Percentiles rank a stretch among this genome's conserved stretches.
Evolutionary conservation across 148 eudicot genomes (phyloP).

Genomic region (Rhododendron simsii): DNA sequence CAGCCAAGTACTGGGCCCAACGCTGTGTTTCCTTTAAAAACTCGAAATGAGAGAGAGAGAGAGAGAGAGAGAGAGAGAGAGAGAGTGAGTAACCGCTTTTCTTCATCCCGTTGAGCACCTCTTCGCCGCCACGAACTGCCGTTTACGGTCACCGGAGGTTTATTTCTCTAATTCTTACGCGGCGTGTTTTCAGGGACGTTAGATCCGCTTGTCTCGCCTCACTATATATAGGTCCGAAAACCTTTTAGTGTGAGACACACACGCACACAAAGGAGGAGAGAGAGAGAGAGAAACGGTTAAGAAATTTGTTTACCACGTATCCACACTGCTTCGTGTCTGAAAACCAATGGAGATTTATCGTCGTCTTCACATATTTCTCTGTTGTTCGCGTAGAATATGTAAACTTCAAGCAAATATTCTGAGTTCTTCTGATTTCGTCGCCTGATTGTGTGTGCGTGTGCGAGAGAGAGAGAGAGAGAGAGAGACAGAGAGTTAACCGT

Average conservation of each 20-base stretch:
- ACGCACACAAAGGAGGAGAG: too few relatives aligned
- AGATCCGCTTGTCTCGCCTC: constrained; percentile 3
- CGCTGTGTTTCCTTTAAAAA: not conserved
- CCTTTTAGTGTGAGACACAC: not conserved
- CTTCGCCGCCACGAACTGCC: not conserved
- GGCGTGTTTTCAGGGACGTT: constrained; percentile 1
- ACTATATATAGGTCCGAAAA: constrained; percentile 6
- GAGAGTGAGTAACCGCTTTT: not conserved
- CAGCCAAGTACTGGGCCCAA: not conserved
- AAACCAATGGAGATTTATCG: not conserved
- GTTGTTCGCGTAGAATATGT: not conserved
- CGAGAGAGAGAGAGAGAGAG: not conserved
- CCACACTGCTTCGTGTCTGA: not conserved
- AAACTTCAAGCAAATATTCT: not conserved
- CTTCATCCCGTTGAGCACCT: not conserved
- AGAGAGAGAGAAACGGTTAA: constrained; percentile 3
- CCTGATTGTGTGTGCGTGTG: not conserved
- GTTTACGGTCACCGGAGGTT: not conserved
- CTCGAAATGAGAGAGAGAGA: not conserved
- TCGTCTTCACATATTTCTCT: not conserved
- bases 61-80: not conserved
- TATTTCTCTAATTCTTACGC: not conserved
- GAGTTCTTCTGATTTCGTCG: not conserved
- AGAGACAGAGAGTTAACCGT: not conserved
- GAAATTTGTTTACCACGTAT: not conserved